These are phyloP conservation scores for Haplosporangium sp. DNA, from an alignment of 371 early-diverging fungal species.

Conservation along the genomic window DNA sequence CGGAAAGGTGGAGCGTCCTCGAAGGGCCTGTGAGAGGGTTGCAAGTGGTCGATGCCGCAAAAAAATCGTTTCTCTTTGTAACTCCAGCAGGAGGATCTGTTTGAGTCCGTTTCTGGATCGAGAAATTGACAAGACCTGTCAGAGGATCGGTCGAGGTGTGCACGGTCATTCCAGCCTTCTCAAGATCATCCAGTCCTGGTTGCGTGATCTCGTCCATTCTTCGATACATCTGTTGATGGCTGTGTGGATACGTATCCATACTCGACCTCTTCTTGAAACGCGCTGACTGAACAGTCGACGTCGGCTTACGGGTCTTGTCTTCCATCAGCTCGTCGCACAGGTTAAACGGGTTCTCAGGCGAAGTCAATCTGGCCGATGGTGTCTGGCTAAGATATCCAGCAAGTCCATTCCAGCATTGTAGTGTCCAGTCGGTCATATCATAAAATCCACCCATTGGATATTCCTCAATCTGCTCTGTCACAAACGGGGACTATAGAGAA, in stretches of 20 bases:
- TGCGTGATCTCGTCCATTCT: not conserved
- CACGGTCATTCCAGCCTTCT: constrained; percentile 13
- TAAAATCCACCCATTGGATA: constrained; percentile 77
- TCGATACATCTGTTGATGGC: not conserved
- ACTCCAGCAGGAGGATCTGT: not conserved
- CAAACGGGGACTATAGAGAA: constrained; percentile 75
- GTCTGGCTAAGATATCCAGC: constrained; percentile 61
- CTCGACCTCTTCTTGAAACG: not conserved
- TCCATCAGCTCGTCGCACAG: constrained; percentile 20
- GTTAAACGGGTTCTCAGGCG: constrained; percentile 7
- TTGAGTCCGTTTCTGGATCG: constrained; percentile 2
- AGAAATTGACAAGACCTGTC: constrained; percentile 5
- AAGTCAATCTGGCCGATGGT: not conserved
- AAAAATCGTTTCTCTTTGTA: not conserved
- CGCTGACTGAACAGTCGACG: not conserved
- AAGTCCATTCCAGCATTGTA: constrained; percentile 68
- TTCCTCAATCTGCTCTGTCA: constrained; percentile 72
- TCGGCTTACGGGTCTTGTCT: constrained; percentile 4
- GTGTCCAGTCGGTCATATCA: constrained; percentile 68
- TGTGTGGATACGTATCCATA: not conserved
- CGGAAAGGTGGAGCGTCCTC: constrained; percentile 33
- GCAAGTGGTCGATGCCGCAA: not conserved
- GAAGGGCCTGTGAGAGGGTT: not conserved
- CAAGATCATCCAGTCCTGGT: constrained; percentile 11
- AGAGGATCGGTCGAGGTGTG: constrained; percentile 6